Percentiles rank a stretch among this genome's conserved stretches.
Conservation (phyloP, 176 grass and related monocot genomes). For the Poa pratensis region DNA sequence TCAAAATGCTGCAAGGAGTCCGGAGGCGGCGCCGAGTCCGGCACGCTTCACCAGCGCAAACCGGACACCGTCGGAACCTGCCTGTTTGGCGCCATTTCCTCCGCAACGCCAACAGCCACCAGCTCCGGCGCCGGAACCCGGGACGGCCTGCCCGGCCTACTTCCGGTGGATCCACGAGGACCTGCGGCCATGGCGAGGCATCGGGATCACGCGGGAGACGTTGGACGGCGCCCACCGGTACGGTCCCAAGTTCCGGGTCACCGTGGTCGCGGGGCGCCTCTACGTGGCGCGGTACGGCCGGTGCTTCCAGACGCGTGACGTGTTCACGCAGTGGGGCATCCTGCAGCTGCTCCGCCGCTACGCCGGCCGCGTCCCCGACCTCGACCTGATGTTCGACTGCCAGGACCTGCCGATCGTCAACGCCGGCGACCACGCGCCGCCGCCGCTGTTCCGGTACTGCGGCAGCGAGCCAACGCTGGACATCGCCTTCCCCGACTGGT, state of each 20-base stretch:
- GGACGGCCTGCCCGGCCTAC: constrained; percentile 47
- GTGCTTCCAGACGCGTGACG: constrained; percentile 53
- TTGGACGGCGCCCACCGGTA: constrained; percentile 42
- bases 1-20: not conserved
- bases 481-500: constrained; percentile 73
- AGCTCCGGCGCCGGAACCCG: not conserved
- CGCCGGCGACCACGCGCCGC: not conserved
- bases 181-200: constrained; percentile 56
- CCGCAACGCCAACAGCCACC: not conserved
- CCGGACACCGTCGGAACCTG: not conserved
- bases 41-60: not conserved
- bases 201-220: constrained; percentile 48
- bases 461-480: constrained; percentile 53
- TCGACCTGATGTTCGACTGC: constrained; percentile 72
- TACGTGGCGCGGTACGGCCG: constrained; percentile 48
- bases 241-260: constrained; percentile 54
- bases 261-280: constrained; percentile 40
- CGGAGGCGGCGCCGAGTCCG: not conserved
- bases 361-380: constrained; percentile 56
- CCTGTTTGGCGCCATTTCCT: not conserved
- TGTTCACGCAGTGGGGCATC: constrained; percentile 64
- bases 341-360: constrained; percentile 70
- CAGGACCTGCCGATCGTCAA: constrained; percentile 51
- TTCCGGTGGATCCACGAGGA: constrained; percentile 81
- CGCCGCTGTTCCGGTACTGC: constrained; percentile 64